These are phyloP conservation scores for Amaranthus tricolor DNA, from an alignment of 179 eudicot species.

Conservation along the genomic window DNA sequence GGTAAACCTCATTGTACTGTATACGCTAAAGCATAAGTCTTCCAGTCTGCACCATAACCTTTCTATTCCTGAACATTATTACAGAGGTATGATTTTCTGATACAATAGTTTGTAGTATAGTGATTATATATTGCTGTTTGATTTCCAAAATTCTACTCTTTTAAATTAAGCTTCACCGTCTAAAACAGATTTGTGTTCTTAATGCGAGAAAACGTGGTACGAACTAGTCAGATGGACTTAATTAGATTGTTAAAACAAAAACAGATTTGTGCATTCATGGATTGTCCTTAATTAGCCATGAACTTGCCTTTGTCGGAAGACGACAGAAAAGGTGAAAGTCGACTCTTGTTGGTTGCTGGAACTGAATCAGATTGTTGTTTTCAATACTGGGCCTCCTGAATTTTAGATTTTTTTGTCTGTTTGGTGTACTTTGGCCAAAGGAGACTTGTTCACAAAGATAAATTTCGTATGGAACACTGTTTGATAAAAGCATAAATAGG, in stretches of 20 bases:
- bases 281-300: too few relatives aligned
- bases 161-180: background rate
- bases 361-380: background rate
- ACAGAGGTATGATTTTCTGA: background rate
- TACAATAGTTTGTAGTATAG: background rate
- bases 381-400: background rate
- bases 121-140: too few relatives aligned
- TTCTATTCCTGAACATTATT: background rate
- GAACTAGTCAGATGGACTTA: background rate
- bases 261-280: too few relatives aligned
- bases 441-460: background rate
- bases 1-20: too few relatives aligned
- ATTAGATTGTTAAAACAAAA: too few relatives aligned
- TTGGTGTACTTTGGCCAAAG: background rate
- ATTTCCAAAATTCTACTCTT: background rate
- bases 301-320: background rate
- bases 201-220: background rate
- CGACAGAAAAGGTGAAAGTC: background rate
- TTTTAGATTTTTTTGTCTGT: background rate
- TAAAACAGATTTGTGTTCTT: background rate
- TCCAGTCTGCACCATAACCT: background rate
- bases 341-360: background rate
- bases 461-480: background rate
- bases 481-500: background rate
- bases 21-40: background rate